A percentile compares a stretch with the other conserved stretches of the same genome.
Evolutionary conservation across 805 yeast species (phyloP).

Genomic region (Kodamaea sagamina): DNA sequence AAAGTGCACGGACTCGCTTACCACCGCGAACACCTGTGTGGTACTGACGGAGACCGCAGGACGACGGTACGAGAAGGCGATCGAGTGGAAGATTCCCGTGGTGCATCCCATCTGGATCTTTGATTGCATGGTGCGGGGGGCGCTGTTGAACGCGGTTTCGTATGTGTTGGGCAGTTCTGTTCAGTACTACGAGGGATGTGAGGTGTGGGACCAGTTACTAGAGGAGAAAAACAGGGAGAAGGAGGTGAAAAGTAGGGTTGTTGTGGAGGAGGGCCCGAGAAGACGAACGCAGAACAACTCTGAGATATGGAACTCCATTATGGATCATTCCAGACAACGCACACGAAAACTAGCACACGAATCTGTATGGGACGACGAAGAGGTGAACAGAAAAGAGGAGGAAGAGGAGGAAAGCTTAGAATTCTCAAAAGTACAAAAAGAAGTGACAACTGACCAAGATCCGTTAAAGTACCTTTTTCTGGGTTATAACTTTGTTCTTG

Average conservation of each 20-base stretch:
- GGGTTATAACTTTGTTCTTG: slow-evolving; percentile 43
- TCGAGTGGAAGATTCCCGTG: slow-evolving; percentile 53
- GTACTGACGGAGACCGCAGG: slow-evolving; percentile 56
- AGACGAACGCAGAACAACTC: slow-evolving; percentile 25
- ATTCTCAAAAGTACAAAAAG: slow-evolving; percentile 1
- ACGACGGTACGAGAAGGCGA: slow-evolving; percentile 51
- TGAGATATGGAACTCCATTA: slow-evolving; percentile 47
- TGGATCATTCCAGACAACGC: slow-evolving; percentile 28
- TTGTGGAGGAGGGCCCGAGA: slow-evolving; percentile 11
- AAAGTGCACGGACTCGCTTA: slow-evolving; percentile 50
- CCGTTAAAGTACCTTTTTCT: slow-evolving; percentile 36
- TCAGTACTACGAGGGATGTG: slow-evolving; percentile 28
- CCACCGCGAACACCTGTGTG: slow-evolving; percentile 44
- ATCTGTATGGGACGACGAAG: slow-evolving; percentile 30
- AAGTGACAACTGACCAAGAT: slow-evolving; percentile 5
- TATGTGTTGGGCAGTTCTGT: slow-evolving; percentile 34
- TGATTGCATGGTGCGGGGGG: slow-evolving; percentile 48
- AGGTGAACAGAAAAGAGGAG: slow-evolving; percentile 8
- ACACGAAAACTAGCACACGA: slow-evolving; percentile 18
- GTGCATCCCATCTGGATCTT: slow-evolving; percentile 54
- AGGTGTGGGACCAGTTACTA: slow-evolving; percentile 37
- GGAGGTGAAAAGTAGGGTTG: neutral
- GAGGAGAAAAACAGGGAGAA: slow-evolving; percentile 4
- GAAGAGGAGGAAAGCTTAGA: slow-evolving; percentile 23
- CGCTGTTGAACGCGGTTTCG: slow-evolving; percentile 41